Conservation (phyloP, 257 asterid species). For the Forsythia suspensa region DNA sequence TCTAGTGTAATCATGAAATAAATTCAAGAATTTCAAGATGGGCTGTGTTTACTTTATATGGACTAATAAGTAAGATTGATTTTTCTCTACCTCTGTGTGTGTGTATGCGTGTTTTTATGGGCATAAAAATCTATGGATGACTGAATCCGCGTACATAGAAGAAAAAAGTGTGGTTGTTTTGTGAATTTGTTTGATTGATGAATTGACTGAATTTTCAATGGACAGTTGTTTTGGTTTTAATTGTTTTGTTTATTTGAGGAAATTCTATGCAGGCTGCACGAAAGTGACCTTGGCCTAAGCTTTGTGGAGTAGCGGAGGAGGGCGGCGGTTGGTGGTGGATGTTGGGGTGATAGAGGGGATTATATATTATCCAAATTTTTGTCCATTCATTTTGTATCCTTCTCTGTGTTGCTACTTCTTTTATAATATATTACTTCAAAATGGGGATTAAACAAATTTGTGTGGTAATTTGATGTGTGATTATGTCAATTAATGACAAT, state of each 20-base stretch:
- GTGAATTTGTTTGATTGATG: conserved; percentile 15
- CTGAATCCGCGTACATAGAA: conserved; percentile 61
- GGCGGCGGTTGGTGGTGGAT: background rate
- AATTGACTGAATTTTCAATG: conserved; percentile 38
- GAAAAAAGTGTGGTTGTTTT: conserved; percentile 12
- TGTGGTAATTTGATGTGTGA: background rate
- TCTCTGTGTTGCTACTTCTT: background rate
- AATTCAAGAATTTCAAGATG: background rate
- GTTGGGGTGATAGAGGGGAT: background rate
- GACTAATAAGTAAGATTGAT: background rate
- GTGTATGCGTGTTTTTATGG: background rate
- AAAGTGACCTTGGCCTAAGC: conserved; percentile 40
- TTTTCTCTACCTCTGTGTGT: background rate
- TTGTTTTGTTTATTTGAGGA: conserved; percentile 12
- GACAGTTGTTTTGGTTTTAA: background rate
- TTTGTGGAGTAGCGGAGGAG: background rate
- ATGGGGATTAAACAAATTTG: too few relatives aligned
- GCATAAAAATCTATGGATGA: conserved; percentile 14
- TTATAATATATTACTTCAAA: background rate
- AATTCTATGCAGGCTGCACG: conserved; percentile 51
- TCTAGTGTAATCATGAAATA: conserved; percentile 9
- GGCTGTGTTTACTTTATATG: background rate
- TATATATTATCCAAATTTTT: background rate
- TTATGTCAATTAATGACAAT: background rate
- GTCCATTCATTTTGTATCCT: background rate